Conservation (phyloP, 2,329 filamentous ascomycete species). For the Fusarium coffeatum region DNA sequence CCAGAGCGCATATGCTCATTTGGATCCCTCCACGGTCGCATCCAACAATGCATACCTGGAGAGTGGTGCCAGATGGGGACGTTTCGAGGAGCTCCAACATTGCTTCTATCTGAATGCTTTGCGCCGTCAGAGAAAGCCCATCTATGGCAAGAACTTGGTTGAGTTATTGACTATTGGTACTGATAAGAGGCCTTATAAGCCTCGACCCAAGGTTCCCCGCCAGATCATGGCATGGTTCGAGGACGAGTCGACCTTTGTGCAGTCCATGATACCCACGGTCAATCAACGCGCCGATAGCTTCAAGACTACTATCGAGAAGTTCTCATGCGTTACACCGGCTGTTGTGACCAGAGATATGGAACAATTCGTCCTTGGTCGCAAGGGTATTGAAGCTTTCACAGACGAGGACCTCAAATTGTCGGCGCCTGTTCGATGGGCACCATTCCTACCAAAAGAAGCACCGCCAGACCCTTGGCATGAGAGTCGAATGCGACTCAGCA, state of each 20-base stretch:
- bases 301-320: constrained; percentile 83
- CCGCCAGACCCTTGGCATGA: constrained; percentile 89
- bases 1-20: constrained; percentile 63
- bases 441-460: constrained; percentile 66
- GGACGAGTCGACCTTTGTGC: constrained; percentile 72
- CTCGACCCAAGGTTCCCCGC: constrained; percentile 69
- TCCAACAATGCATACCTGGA: constrained; percentile 80
- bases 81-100: constrained; percentile 82
- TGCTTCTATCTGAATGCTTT: constrained; percentile 84
- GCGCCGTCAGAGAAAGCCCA: constrained; percentile 80
- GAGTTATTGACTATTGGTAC: constrained; percentile 75
- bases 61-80: constrained; percentile 73
- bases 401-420: constrained; percentile 69
- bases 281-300: constrained; percentile 77
- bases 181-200: constrained; percentile 68
- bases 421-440: constrained; percentile 65
- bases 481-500: constrained; percentile 89
- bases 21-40: constrained; percentile 75
- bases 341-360: constrained; percentile 85
- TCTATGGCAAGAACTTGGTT: constrained; percentile 86
- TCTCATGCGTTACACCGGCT: constrained; percentile 90
- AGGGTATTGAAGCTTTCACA: constrained; percentile 67
- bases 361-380: constrained; percentile 72
- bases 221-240: constrained; percentile 80
- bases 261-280: constrained; percentile 77